A percentile compares a stretch with the other conserved stretches of the same genome.
phyloP scores from a whole-genome alignment of 2,329 filamentous ascomycete species.

The Trichoderma cornu-damae region DNA sequence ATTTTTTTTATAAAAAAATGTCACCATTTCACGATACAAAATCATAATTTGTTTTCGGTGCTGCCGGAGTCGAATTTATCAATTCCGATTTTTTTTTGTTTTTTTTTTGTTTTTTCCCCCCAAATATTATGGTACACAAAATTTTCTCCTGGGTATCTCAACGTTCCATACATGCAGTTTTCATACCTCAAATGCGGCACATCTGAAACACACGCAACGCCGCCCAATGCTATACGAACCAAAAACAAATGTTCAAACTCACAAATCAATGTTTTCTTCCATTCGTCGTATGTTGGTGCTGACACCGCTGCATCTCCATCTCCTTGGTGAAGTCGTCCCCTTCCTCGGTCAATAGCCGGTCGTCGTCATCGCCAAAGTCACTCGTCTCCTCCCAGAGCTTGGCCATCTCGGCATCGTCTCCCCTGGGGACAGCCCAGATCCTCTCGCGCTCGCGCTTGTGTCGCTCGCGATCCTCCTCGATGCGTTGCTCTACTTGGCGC shows the following conservation, averaged over 20 bases:
- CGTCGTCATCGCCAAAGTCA: constrained; percentile 83
- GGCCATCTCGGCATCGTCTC: constrained; percentile 63
- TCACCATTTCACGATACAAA: too few species aligned
- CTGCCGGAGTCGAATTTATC: not conserved
- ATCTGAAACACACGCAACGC: constrained; percentile 26
- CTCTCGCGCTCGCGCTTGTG: constrained; percentile 89
- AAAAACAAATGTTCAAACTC: not conserved
- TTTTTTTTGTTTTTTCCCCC: too few species aligned
- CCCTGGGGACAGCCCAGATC: constrained; percentile 78
- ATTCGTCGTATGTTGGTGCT: constrained; percentile 35
- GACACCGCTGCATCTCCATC: constrained; percentile 38
- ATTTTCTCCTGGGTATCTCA: constrained; percentile 31
- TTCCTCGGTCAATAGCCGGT: constrained; percentile 71
- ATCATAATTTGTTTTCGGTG: constrained; percentile 6
- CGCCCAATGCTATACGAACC: constrained; percentile 23
- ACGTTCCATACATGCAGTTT: constrained; percentile 2
- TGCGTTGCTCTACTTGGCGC: constrained; percentile 86
- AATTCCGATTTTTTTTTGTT: not conserved
- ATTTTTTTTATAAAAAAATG: too few species aligned
- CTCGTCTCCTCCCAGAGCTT: constrained; percentile 84
- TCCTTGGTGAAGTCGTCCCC: constrained; percentile 42
- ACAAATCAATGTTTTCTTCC: constrained; percentile 26
- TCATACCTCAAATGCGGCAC: not conserved
- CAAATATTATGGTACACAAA: constrained; percentile 1
- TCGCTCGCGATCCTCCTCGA: constrained; percentile 92